Base-by-base conservation (phyloP, 768 basidiomycete species). In the Termitomyces sp. region DNA sequence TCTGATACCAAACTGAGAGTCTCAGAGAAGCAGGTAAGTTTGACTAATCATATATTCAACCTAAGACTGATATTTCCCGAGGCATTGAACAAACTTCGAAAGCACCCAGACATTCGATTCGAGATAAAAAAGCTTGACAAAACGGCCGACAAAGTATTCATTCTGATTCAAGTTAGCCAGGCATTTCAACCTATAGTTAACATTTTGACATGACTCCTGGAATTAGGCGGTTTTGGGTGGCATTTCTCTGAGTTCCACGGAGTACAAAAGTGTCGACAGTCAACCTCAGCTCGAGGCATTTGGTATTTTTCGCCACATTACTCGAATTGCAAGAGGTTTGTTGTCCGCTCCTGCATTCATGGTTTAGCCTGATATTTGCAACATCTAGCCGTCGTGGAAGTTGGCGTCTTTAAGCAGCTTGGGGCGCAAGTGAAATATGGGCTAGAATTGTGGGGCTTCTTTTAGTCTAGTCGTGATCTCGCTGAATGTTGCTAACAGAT, bases 41-140 rank as follows among this genome's bases (percentile, higher is more conserved):
- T 24, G 20, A n/a, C 15, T 4, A 42, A 7, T 18, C 13, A 4
- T 6, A 12, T 12, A 6, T 37, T 56, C 15, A 9, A 12, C 15
- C 9, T 29, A 5, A 12, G 42, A 12, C n/a, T 53, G 33, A 51
- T 20, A 31, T 22, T 51, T 16, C 9, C 57, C 16, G 57, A 83
- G 81, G 60, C 72, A 33, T 87, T 84, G 62, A 90, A 90, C 66
- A 86, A 81, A 65, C 76, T 94, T 45, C 78, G 83, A 55, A 77
- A 73, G 50, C 84, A 91, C 56, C 76, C 77, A n/a, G 92, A 93
- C 59, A 90, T 95, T 57, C 86, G 92, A 1, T 97, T 84, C 69
- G 78, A 83, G 45, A 69, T 88, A 5, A 85, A 84, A 70, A 91
- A 85, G 61, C 72, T 87, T 5, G 86, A 87, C 46, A 85, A 80